Percentiles rank a stretch among this genome's conserved stretches.
Conservation (phyloP, 306 rosid species). For the Vigna reflexopilosa region DNA sequence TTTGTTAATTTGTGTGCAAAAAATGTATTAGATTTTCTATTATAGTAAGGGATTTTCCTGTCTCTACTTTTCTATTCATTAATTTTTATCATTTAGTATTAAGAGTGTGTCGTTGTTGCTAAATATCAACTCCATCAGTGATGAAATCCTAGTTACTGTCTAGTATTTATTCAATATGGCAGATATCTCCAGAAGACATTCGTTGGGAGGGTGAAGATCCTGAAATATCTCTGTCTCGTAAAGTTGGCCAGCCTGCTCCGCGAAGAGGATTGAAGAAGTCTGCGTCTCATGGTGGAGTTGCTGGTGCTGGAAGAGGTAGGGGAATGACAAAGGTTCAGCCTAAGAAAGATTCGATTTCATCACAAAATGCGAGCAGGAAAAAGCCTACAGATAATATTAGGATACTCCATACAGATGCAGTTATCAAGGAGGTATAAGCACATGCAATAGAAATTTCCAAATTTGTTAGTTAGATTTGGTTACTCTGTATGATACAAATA, state of each 20-base stretch:
- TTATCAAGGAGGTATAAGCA: conserved; percentile 80
- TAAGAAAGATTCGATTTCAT: conserved; percentile 60
- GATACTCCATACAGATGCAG: conserved; percentile 78
- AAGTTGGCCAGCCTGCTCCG: conserved; percentile 62
- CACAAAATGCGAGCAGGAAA: conserved; percentile 73
- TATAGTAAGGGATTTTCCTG: neutral
- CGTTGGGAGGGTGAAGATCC: conserved; percentile 81
- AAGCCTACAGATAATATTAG: conserved; percentile 68
- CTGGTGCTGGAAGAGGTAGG: conserved; percentile 82
- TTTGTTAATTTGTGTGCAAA: neutral
- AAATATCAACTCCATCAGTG: conserved; percentile 17
- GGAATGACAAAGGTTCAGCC: conserved; percentile 67
- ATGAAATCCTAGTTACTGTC: conserved; percentile 7
- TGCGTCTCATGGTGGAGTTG: conserved; percentile 60
- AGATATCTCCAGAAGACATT: conserved; percentile 85
- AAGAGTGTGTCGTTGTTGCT: conserved; percentile 7
- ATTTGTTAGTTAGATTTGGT: neutral
- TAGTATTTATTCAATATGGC: conserved; percentile 35
- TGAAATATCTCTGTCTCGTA: conserved; percentile 59
- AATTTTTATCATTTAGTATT: conserved; percentile 14
- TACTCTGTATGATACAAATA: neutral
- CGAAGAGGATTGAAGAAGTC: conserved; percentile 77
- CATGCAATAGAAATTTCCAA: conserved; percentile 4
- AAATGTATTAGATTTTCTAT: neutral
- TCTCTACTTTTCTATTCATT: conserved; percentile 15